A percentile compares a stretch with the other conserved stretches of the same genome.
These are phyloP conservation scores for Trametes cubensis DNA, from an alignment of 768 basidiomycete genomes.

Conservation along the genomic window DNA sequence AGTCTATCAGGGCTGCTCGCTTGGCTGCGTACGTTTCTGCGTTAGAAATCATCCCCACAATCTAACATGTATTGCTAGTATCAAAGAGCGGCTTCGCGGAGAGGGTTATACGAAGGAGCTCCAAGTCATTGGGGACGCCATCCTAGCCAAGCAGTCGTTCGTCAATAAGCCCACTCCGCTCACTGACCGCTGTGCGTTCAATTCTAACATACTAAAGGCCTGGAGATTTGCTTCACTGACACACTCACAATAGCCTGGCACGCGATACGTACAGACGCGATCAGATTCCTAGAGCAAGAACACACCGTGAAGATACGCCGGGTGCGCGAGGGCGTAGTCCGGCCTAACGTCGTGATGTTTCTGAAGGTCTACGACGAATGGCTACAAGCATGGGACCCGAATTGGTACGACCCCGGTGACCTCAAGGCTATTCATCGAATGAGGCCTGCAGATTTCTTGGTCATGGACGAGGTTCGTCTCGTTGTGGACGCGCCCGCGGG, in stretches of 20 bases:
- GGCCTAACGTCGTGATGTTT: background rate
- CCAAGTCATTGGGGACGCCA: background rate
- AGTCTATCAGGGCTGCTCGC: background rate
- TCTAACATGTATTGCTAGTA: background rate
- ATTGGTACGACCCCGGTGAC: background rate
- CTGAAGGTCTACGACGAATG: background rate
- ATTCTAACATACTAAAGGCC: background rate
- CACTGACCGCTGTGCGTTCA: constrained; percentile 5
- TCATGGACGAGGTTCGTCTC: background rate
- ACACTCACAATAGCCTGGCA: background rate
- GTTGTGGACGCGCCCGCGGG: background rate
- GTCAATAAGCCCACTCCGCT: background rate
- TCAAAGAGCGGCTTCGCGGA: background rate
- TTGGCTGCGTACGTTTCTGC: background rate
- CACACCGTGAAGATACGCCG: background rate
- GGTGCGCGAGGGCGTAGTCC: background rate
- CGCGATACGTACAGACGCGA: background rate
- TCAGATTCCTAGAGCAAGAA: background rate
- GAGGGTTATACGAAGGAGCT: background rate
- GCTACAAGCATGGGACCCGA: background rate
- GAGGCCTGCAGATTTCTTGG: background rate
- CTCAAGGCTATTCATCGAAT: background rate
- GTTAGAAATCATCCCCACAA: background rate
- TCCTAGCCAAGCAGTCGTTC: background rate
- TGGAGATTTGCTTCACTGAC: background rate